These are phyloP conservation scores for Aspergillus uvarum DNA, from an alignment of 2,329 filamentous ascomycete species.

Conservation along the genomic window DNA sequence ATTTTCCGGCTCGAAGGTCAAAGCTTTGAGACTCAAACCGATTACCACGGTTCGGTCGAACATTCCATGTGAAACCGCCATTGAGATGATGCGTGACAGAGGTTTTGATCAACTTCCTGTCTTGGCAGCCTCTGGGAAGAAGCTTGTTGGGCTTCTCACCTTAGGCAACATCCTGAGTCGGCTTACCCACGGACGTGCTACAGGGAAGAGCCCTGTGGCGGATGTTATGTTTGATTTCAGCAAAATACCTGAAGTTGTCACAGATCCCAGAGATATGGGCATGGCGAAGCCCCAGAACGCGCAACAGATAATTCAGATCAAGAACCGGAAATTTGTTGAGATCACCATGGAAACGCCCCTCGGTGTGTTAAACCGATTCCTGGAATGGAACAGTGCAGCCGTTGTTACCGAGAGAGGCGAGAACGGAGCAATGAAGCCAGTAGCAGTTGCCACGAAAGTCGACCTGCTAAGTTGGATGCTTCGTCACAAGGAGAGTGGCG, in stretches of 20 bases:
- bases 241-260: constrained; percentile 82
- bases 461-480: constrained; percentile 92
- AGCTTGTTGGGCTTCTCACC: constrained; percentile 88
- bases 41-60: constrained; percentile 77
- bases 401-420: constrained; percentile 79
- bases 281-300: constrained; percentile 24
- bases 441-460: constrained; percentile 94
- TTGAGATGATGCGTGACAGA: constrained; percentile 97
- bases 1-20: constrained; percentile 76
- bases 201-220: constrained; percentile 69
- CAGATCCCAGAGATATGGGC: constrained; percentile 71
- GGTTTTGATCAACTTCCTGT: constrained; percentile 97
- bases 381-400: constrained; percentile 97
- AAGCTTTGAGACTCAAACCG: constrained; percentile 83
- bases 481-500: constrained; percentile 52
- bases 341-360: constrained; percentile 90
- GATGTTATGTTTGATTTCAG: constrained; percentile 98
- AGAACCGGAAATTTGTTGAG: constrained; percentile 76
- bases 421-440: constrained; percentile 66
- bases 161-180: constrained; percentile 91
- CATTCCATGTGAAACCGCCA: constrained; percentile 77
- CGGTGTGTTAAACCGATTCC: constrained; percentile 81
- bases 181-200: constrained; percentile 79
- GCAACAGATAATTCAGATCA: constrained; percentile 44
- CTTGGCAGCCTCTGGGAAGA: constrained; percentile 65